Percentiles rank a stretch among this genome's conserved stretches.
These are phyloP conservation scores for Phaeoacremonium minimum DNA, from an alignment of 2,329 filamentous ascomycete genomes.

Conservation along the genomic window DNA sequence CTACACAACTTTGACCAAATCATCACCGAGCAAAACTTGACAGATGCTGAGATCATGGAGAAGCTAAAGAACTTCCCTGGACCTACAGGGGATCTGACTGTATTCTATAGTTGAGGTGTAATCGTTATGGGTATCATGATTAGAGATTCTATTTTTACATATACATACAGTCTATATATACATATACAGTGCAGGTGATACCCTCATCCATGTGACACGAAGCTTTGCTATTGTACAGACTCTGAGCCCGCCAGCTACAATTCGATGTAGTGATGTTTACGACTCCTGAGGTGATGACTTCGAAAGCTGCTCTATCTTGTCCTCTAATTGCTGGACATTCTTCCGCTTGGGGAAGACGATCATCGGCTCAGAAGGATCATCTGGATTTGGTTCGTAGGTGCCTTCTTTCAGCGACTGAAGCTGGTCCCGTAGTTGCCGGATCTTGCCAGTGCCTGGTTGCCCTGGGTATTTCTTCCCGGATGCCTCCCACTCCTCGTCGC, in stretches of 20 bases:
- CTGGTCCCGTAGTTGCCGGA: conserved; percentile 37
- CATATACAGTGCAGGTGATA: too few relatives aligned
- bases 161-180: background rate
- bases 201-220: too few relatives aligned
- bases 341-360: conserved; percentile 19
- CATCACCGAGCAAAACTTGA: conserved; percentile 68
- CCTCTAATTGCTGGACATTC: conserved; percentile 12
- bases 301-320: conserved; percentile 11
- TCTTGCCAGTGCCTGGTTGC: conserved; percentile 41
- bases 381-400: background rate
- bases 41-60: conserved; percentile 66
- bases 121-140: conserved; percentile 7
- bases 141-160: background rate
- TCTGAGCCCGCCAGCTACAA: background rate
- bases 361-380: background rate
- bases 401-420: conserved; percentile 16
- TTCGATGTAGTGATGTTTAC: too few relatives aligned
- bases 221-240: too few relatives aligned
- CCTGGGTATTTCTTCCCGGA: conserved; percentile 50
- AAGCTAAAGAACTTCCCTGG: conserved; percentile 56
- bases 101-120: conserved; percentile 43
- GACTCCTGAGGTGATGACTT: too few relatives aligned
- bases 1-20: conserved; percentile 78
- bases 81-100: conserved; percentile 46
- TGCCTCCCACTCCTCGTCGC: conserved; percentile 47